phyloP scores from a whole-genome alignment of 1,139 yeast genomes.

The Zygosaccharomyces pseudobailii region DNA sequence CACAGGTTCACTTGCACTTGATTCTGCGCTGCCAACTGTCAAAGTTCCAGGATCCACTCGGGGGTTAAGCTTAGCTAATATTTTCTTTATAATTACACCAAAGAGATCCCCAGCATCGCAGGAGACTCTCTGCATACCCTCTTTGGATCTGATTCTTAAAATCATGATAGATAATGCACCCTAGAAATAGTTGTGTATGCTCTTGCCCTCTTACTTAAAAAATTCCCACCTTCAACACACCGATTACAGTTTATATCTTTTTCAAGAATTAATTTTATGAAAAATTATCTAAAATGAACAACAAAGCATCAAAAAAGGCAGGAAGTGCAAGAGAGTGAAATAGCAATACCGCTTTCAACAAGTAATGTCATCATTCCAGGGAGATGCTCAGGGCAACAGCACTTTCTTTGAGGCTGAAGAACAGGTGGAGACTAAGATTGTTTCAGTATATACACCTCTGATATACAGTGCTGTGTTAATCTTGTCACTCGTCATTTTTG shows the following conservation, averaged over 20 bases:
- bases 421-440: conserved; percentile 35
- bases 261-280: background rate
- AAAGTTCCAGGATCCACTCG: conserved; percentile 25
- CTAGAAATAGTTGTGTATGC: background rate
- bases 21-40: conserved; percentile 45
- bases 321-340: background rate
- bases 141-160: conserved; percentile 74
- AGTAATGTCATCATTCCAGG: conserved; percentile 15
- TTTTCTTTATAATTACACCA: conserved; percentile 42
- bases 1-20: conserved; percentile 45
- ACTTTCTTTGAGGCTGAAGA: conserved; percentile 23
- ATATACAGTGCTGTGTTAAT: conserved; percentile 70
- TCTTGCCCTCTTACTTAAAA: background rate
- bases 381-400: conserved; percentile 13
- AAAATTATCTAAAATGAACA: background rate
- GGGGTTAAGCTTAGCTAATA: conserved; percentile 28
- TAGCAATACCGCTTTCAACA: background rate
- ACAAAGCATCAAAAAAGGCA: background rate
- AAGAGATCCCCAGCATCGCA: conserved; percentile 50
- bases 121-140: conserved; percentile 71
- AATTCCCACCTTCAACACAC: background rate
- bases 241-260: background rate
- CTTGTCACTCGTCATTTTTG: conserved; percentile 68
- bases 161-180: conserved; percentile 36
- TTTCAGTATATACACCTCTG: conserved; percentile 83